Base-by-base conservation (phyloP, 225 moss, liverwort and hornwort species). In the Climacium dendroides region DNA sequence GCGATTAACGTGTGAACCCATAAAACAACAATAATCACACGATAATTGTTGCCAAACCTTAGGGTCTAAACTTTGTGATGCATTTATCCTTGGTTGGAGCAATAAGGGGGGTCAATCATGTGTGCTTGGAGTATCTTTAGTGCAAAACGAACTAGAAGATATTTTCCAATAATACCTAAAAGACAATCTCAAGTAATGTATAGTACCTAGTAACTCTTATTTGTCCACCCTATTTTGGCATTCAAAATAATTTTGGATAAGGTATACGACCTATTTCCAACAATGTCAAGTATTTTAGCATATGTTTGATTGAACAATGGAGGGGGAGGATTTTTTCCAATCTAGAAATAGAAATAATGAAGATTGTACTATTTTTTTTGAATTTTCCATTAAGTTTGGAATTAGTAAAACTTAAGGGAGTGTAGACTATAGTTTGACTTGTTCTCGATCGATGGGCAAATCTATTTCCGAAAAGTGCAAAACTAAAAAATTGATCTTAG, bases 251-350 rank as follows among this genome's bases (percentile, higher is more conserved):
- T 25, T 69, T 69, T 69, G 14, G 5, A 34, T 10, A 34, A 64
- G 7, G 35, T 64, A 10, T 37, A 37, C 2, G 1, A 26, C 7
- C 6, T 11, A 35, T 65, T 35, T 35, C 4, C 1, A 11, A 19
- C 11, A 65, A 39, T 24, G 69, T 39, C 24, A 4, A 45, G 2
- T 0, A 0, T 43, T 45, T 45, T 8, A 45, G 45, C 45, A 45
- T n/a, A n/a, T n/a, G 3, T 72, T 0, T 0, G 0, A 45, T 72
- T 15, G 5, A 28, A 1, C 0, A 1, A 9, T 45, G 16, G 5
- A 5, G 3, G 45, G 9, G 17, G 2, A 16, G 16, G 6, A 3
- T 29, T 47, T 72, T 28, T 0, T 72, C 4, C 0, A 29, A 0
- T 3, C 0, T 19, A 0, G 7, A 2, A 18, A 47, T 73, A 30